Conservation (phyloP, 2,329 filamentous ascomycete species). For the Emergomyces pasteurianus region DNA sequence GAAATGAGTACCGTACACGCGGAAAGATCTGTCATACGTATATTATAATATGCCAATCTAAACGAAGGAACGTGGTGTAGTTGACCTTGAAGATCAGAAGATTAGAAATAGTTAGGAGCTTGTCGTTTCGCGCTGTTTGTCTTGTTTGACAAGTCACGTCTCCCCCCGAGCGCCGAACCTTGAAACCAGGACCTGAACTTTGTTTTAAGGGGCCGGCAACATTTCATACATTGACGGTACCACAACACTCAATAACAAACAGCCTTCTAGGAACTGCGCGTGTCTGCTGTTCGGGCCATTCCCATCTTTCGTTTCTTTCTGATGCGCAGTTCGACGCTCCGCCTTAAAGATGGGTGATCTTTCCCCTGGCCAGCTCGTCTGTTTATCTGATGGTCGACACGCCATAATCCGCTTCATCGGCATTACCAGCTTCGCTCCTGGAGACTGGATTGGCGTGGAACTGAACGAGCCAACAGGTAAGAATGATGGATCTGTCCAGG, state of each 20-base stretch:
- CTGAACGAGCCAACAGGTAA: conserved; percentile 73
- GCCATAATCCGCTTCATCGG: conserved; percentile 75
- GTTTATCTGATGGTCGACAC: conserved; percentile 64
- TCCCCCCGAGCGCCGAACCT: not conserved
- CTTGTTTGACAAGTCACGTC: not conserved
- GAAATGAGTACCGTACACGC: not conserved
- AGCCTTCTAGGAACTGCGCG: not conserved
- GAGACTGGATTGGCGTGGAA: conserved; percentile 84
- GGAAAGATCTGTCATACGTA: not conserved
- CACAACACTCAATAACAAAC: not conserved
- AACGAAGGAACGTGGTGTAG: not conserved
- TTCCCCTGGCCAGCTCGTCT: conserved; percentile 57
- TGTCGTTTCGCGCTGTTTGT: too few species aligned
- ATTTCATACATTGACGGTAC: not conserved
- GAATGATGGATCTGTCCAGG: conserved; percentile 86
- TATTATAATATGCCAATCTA: not conserved
- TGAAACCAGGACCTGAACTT: not conserved
- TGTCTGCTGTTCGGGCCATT: not conserved
- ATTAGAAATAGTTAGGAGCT: too few species aligned
- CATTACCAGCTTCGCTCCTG: conserved; percentile 63
- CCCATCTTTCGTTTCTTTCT: not conserved
- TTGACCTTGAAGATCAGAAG: not conserved
- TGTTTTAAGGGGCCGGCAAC: not conserved
- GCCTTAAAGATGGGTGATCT: conserved; percentile 23
- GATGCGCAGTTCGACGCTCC: not conserved